Base-by-base conservation (phyloP, 208 protist species). In the Leishmania braziliensis region DNA sequence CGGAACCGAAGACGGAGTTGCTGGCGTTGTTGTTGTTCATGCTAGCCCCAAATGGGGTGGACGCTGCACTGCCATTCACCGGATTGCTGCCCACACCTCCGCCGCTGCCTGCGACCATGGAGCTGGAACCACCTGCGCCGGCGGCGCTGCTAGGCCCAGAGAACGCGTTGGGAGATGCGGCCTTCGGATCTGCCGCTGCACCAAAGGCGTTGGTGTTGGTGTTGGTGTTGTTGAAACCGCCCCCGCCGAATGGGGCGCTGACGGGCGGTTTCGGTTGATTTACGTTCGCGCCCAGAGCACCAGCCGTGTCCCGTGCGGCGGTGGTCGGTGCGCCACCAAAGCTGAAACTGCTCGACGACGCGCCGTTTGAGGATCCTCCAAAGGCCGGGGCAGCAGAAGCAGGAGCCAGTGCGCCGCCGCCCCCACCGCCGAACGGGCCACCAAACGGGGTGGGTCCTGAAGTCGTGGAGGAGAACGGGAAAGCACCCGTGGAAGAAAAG, bases 131-230 rank as follows among this genome's bases (percentile, higher is more conserved):
- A 43, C 71, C 50, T 1, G 71, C 36, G 50, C 71, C 71, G 26
- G 26, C 29, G 16, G 71, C 43, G 71, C 23, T 60, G 71, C 50
- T 26, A 1, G 50, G 50, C 29, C 26, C 51, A 12, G 71, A 36
- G n/a, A 75, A 75, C 8, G 46, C 48, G 39, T 78, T 81, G 20
- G 71, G 20, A 5, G 78, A 39, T 20, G 29, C 36, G 33, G 58
- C 48, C 6, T 9, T 72, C 43, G 5, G 46, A 8, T 39, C 10
- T 16, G 78, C 48, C 12, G 56, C 29, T 9, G 78, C 53, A 2
- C 56, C 66, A 58, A 54, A 62, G 48, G 48, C 60, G 12, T 58
- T 73, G 48, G 29, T 39, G 33, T 18, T 75, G 50, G 33, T 39
- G 16, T 39, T 56, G 33, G 33, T 33, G 33, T 33, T 39, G 29